A percentile compares a stretch with the other conserved stretches of the same genome.
Conservation (phyloP, 345 rosid genomes). For the Limnanthes douglasii region DNA sequence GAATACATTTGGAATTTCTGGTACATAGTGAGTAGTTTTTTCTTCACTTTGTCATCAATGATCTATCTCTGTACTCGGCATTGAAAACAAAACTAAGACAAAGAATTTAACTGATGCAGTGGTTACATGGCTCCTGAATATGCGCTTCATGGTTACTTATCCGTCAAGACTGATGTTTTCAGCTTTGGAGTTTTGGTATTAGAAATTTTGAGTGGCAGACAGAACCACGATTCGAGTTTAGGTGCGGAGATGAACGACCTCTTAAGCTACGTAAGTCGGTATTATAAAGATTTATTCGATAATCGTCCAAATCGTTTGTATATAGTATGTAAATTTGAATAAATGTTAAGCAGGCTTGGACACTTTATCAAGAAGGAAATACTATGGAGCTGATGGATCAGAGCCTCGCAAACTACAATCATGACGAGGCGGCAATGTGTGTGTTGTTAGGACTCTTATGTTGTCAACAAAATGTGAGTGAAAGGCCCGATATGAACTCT, state of each 20-base stretch:
- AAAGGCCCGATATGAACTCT: constrained; percentile 72
- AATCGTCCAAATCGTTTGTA: background rate
- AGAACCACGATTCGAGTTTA: constrained; percentile 35
- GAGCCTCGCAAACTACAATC: constrained; percentile 36
- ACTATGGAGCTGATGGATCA: constrained; percentile 53
- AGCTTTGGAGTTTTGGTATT: constrained; percentile 73
- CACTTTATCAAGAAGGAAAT: constrained; percentile 34
- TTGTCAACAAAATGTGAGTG: constrained; percentile 44
- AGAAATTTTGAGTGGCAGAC: constrained; percentile 84
- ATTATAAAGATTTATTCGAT: constrained; percentile 2
- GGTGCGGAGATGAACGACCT: constrained; percentile 49
- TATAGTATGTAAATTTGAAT: background rate
- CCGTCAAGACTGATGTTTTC: constrained; percentile 74
- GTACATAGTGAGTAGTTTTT: constrained; percentile 60
- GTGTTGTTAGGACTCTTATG: constrained; percentile 68
- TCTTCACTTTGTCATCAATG: background rate
- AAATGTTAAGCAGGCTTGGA: constrained; percentile 39
- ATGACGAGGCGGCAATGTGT: constrained; percentile 65
- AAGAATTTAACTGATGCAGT: constrained; percentile 23
- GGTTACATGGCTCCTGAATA: constrained; percentile 98
- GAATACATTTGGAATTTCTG: constrained; percentile 60
- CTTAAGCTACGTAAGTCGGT: constrained; percentile 56
- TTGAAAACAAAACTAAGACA: background rate
- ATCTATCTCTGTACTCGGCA: too few relatives aligned
- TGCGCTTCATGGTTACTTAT: constrained; percentile 69